A percentile compares a stretch with the other conserved stretches of the same genome.
Evolutionary conservation across 2,329 filamentous ascomycete genomes (phyloP).

Genomic region (Hansfordia pulvinata): DNA sequence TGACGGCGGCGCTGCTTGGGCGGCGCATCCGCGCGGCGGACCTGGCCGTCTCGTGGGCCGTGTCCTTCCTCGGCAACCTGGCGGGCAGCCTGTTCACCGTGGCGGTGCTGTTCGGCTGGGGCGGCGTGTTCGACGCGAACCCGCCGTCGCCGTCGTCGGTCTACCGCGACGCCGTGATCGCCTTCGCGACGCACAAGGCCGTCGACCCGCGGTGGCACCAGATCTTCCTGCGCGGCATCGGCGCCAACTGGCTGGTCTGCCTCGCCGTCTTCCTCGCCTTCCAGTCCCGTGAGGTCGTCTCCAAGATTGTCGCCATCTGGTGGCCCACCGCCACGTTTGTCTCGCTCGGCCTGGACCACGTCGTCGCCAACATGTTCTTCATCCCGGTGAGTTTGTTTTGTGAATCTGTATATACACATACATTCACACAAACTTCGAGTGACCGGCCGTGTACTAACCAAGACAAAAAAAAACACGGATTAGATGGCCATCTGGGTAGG

Average conservation of each 20-base stretch:
- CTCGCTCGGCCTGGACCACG: constrained; percentile 37
- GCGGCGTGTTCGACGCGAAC: constrained; percentile 26
- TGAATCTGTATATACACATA: too few relatives aligned
- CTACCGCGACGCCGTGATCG: constrained; percentile 28
- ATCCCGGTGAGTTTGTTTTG: too few relatives aligned
- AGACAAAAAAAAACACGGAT: too few relatives aligned
- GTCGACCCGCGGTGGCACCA: constrained; percentile 32
- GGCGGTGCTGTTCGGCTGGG: constrained; percentile 31
- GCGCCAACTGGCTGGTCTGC: constrained; percentile 45
- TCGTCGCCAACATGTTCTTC: constrained; percentile 43
- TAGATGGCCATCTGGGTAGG: constrained; percentile 34
- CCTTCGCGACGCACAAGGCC: constrained; percentile 32
- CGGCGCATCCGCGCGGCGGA: constrained; percentile 7
- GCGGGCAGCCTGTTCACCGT: constrained; percentile 33
- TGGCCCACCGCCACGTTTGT: constrained; percentile 42
- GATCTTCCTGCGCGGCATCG: constrained; percentile 39
- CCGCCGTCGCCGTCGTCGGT: too few relatives aligned
- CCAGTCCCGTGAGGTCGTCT: constrained; percentile 33
- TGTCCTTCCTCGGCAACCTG: constrained; percentile 34
- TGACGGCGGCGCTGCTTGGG: constrained; percentile 7
- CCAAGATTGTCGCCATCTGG: constrained; percentile 42
- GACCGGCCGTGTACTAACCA: too few relatives aligned
- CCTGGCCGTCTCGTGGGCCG: constrained; percentile 22
- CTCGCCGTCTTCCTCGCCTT: constrained; percentile 33
- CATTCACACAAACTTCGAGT: too few relatives aligned